These are phyloP conservation scores for Sclerotinia subarctica DNA, from an alignment of 2,329 filamentous ascomycete species.

Conservation along the genomic window DNA sequence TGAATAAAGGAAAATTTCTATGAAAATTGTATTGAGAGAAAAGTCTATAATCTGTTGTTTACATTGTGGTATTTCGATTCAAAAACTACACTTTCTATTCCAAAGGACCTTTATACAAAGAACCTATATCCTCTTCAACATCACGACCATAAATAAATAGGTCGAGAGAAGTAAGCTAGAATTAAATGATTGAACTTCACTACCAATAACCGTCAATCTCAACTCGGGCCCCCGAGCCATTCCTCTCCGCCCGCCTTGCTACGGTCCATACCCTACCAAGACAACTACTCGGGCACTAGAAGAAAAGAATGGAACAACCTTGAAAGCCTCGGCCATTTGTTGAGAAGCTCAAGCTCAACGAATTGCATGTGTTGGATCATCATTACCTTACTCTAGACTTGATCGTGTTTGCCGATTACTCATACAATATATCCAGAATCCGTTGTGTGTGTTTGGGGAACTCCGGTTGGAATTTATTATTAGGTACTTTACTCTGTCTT, in stretches of 20 bases:
- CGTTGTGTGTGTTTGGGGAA: not conserved
- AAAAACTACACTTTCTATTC: not conserved
- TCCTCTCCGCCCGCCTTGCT: not conserved
- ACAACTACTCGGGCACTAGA: not conserved
- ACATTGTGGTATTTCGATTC: not conserved
- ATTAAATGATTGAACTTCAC: not conserved
- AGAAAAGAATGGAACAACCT: constrained; percentile 6
- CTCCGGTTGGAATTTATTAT: not conserved
- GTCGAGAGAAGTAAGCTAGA: not conserved
- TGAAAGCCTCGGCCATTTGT: constrained; percentile 15
- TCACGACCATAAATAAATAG: not conserved
- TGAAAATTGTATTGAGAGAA: not conserved
- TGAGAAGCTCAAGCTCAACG: constrained; percentile 20
- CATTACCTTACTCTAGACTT: not conserved
- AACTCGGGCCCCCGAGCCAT: not conserved
- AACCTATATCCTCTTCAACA: not conserved
- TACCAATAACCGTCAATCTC: not conserved
- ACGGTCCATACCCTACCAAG: not conserved
- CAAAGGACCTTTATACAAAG: too few relatives aligned
- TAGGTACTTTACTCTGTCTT: not conserved
- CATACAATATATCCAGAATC: too few relatives aligned
- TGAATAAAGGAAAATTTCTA: not conserved
- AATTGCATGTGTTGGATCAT: constrained; percentile 16
- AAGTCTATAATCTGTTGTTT: not conserved
- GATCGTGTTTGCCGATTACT: too few relatives aligned